Evolutionary conservation across 768 basidiomycete genomes (phyloP).

Genomic region (Mycena belliarum): DNA sequence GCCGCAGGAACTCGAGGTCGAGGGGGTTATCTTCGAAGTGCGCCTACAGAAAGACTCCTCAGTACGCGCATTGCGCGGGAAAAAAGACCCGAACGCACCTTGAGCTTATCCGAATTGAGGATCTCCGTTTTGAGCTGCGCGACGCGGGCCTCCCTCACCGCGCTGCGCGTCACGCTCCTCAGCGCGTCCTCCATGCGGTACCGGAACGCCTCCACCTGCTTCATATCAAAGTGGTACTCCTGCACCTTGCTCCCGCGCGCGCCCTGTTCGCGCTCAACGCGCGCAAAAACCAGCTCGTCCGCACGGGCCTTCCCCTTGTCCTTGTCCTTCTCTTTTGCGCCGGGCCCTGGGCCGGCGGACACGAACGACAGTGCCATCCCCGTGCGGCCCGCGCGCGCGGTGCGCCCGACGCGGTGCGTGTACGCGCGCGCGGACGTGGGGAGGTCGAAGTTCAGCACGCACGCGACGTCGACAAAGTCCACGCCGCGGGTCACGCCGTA

Average conservation of each 20-base stretch:
- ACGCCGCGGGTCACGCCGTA: constrained; percentile 95
- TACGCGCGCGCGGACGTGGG: constrained; percentile 86
- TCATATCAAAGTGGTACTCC: constrained; percentile 94
- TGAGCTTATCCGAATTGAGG: constrained; percentile 93
- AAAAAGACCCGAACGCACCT: constrained; percentile 61
- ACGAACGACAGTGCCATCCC: constrained; percentile 92
- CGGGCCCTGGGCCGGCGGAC: constrained; percentile 61
- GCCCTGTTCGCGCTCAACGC: constrained; percentile 77
- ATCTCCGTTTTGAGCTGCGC: constrained; percentile 94
- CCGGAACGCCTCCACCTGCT: constrained; percentile 94
- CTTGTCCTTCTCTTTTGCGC: not conserved
- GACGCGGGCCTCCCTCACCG: constrained; percentile 86
- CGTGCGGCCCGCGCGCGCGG: constrained; percentile 91
- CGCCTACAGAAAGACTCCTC: constrained; percentile 51
- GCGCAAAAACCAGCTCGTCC: constrained; percentile 78
- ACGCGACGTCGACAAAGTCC: constrained; percentile 95
- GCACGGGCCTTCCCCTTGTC: constrained; percentile 37
- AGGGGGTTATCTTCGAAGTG: constrained; percentile 98
- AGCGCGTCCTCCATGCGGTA: constrained; percentile 98
- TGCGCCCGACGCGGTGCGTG: constrained; percentile 94
- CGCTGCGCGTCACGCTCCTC: constrained; percentile 81
- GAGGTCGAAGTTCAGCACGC: constrained; percentile 98
- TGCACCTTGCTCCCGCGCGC: constrained; percentile 63
- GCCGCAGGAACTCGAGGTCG: constrained; percentile 88
- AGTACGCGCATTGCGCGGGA: not conserved